Evolutionary conservation across 2,329 filamentous ascomycete genomes (phyloP), one percentile per base, ranked within the genome.

Genomic region (Fonsecaea multimorphosa): DNA sequence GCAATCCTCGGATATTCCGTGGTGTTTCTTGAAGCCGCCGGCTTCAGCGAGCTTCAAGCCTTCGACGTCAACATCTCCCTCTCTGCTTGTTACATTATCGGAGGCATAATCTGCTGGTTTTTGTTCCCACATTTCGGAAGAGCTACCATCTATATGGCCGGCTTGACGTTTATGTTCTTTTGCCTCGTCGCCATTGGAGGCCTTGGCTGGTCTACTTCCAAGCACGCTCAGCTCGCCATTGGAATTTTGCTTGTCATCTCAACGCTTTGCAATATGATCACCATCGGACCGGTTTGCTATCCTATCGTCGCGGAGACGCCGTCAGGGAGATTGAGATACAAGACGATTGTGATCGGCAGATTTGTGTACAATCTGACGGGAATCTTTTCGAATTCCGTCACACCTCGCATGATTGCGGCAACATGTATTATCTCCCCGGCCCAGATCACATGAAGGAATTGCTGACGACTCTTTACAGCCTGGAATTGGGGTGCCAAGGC

Each of bases 271-370:
- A 87, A 87, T 72, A 83, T 83, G 70, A 79, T 83, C 61, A 83
- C 83, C 1, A 79, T 86, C 12, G 86, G 85, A 0, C 84, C 85
- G 0, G 80, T 85, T 7, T 82, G 82, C 3, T 87, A 85, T 73
- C 79, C 81, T 0, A 75, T 86, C 40, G 76, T 85, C 11, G 80
- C 84, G 0, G 85, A 87, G 69, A 78, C 83, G 3, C 84, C 84
- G 0, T 85, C 84, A 0, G 83, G 82, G 0, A 79, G 85, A 8
- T 80, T 87, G 32, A 82, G 84, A 61, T 78, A 81, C n/a, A 83
- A 86, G 76, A 85, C 84, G 0, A 82, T 86, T 12, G 83, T 82
- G 8, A 75, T 87, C 22, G 84, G 83, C 0, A 79, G 84, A 22
- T 80, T 78, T 51, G 72, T 79, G 8, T 86, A 86, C 73, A 84